These are phyloP conservation scores for Neolentinus lepideus DNA, from an alignment of 1,284 basidiomycete genomes.

Conservation along the genomic window DNA sequence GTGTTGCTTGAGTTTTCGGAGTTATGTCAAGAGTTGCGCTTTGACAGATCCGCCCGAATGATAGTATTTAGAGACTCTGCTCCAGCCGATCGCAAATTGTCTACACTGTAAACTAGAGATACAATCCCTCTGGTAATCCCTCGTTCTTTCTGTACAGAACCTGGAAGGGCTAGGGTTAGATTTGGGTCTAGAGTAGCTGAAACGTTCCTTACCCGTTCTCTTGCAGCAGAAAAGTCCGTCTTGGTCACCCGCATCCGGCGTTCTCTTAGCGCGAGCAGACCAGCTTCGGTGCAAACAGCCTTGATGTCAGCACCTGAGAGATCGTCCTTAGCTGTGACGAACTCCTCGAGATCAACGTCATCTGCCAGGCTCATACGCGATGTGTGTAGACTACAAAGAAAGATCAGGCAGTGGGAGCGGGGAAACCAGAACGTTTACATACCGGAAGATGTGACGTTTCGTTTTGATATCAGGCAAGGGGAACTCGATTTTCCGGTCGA, in stretches of 20 bases:
- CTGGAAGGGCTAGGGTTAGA: conserved; percentile 28
- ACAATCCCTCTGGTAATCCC: conserved; percentile 82
- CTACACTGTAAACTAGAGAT: conserved; percentile 40
- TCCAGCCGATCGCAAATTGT: no score
- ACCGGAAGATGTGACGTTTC: conserved; percentile 97
- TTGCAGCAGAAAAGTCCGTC: conserved; percentile 78
- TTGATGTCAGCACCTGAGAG: conserved; percentile 98
- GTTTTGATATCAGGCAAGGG: conserved; percentile 94
- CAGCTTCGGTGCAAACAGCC: conserved; percentile 96
- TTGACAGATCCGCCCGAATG: no score
- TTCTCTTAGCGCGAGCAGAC: conserved; percentile 90
- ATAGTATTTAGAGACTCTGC: no score
- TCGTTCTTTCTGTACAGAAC: conserved; percentile 91
- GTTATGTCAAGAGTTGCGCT: no score
- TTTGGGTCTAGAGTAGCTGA: conserved; percentile 1
- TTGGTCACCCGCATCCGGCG: conserved; percentile 96
- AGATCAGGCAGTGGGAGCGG: neutral
- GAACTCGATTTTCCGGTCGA: conserved; percentile 98
- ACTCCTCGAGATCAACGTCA: conserved; percentile 96
- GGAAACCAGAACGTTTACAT: neutral
- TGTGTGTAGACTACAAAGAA: conserved; percentile 71
- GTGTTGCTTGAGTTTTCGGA: no score
- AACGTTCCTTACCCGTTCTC: conserved; percentile 68
- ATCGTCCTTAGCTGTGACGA: conserved; percentile 95
- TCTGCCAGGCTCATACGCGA: conserved; percentile 89